These are phyloP conservation scores for Septoria linicola DNA, from an alignment of 2,329 filamentous ascomycete genomes.

Conservation along the genomic window DNA sequence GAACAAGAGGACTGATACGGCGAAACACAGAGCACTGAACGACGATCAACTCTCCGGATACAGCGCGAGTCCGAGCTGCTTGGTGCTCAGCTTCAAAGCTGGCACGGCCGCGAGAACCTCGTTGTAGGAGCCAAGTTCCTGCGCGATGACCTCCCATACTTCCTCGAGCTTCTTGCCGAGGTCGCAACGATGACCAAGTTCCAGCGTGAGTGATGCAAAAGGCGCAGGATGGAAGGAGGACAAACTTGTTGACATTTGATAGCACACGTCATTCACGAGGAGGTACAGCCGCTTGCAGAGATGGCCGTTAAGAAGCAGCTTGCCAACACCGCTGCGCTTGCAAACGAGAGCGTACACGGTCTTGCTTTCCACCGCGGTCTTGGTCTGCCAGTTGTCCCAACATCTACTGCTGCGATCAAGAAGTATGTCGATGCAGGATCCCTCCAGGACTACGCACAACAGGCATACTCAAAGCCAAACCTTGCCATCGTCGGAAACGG, in stretches of 20 bases:
- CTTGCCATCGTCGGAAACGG: slow-evolving; percentile 90
- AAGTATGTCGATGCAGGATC: slow-evolving; percentile 78
- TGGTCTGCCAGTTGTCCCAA: slow-evolving; percentile 72
- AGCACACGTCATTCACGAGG: slow-evolving; percentile 91
- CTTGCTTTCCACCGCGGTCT: slow-evolving; percentile 93
- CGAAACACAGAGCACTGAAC: slow-evolving; percentile 68
- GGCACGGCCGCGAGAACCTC: slow-evolving; percentile 90
- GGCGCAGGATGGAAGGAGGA: slow-evolving; percentile 6
- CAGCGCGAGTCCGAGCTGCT: slow-evolving; percentile 93
- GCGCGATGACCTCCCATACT: slow-evolving; percentile 93
- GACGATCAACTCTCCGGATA: slow-evolving; percentile 87
- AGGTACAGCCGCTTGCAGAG: slow-evolving; percentile 74
- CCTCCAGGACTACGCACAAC: slow-evolving; percentile 71
- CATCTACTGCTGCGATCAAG: slow-evolving; percentile 67
- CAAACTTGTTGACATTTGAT: slow-evolving; percentile 30
- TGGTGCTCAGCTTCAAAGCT: slow-evolving; percentile 81
- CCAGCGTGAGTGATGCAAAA: slow-evolving; percentile 52
- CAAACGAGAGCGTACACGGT: slow-evolving; percentile 80
- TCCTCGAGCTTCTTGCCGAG: slow-evolving; percentile 91
- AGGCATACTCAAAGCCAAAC: slow-evolving; percentile 84
- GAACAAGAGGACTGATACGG: slow-evolving; percentile 22
- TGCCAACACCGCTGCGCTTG: slow-evolving; percentile 63
- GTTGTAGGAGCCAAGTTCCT: slow-evolving; percentile 94
- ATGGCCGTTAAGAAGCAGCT: slow-evolving; percentile 73
- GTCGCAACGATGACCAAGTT: slow-evolving; percentile 87